phyloP scores from a whole-genome alignment of 768 basidiomycete species.

The Mrakia gelida region DNA sequence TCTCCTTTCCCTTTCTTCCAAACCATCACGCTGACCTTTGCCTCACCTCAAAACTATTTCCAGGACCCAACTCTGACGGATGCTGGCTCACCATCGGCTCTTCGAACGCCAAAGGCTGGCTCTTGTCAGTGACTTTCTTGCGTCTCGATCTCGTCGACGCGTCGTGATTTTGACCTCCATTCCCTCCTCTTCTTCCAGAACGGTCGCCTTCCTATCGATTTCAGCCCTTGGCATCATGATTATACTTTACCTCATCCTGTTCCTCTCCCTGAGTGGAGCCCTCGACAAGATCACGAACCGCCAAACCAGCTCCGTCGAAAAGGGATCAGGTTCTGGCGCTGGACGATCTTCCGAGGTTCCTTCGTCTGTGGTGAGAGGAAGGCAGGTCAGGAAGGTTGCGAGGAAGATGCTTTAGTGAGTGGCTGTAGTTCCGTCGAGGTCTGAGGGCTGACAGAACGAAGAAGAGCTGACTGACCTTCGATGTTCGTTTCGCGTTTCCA shows the following conservation, averaged over 20 bases:
- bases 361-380: background rate
- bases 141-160: background rate
- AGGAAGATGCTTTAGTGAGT: background rate
- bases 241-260: background rate
- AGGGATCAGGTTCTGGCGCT: background rate
- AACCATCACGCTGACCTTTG: too few relatives aligned
- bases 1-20: too few relatives aligned
- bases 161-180: too few relatives aligned
- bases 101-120: background rate
- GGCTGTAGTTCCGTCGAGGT: background rate
- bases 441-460: too few relatives aligned
- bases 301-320: background rate
- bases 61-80: background rate
- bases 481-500: background rate
- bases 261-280: background rate
- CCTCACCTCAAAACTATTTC: too few relatives aligned
- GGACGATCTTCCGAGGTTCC: background rate
- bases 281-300: background rate
- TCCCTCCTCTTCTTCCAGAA: too few relatives aligned
- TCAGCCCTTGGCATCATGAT: background rate
- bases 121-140: background rate
- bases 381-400: background rate
- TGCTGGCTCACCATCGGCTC: slow-evolving; percentile 1
- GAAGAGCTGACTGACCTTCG: background rate
- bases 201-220: too few relatives aligned